These are phyloP conservation scores for Lophiostoma macrostomum DNA, from an alignment of 495 filamentous ascomycete genomes.

Conservation along the genomic window DNA sequence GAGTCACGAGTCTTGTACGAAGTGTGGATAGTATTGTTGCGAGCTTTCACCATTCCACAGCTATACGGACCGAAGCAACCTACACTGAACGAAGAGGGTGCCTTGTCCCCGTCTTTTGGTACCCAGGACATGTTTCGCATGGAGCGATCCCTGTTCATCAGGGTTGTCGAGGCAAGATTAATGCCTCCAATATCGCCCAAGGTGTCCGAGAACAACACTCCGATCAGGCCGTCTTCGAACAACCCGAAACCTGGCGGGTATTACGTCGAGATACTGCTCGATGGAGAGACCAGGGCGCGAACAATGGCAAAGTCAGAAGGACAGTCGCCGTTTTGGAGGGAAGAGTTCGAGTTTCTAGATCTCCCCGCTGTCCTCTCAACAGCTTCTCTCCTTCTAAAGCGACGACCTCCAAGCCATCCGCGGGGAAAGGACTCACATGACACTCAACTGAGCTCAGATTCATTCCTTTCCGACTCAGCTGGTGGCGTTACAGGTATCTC, in stretches of 20 bases:
- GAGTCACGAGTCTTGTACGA: conserved; percentile 89
- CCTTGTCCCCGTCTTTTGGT: conserved; percentile 28
- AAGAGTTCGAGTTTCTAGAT: conserved; percentile 84
- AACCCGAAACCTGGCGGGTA: conserved; percentile 45
- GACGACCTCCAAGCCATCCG: conserved; percentile 47
- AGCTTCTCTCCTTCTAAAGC: conserved; percentile 79
- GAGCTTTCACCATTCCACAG: conserved; percentile 91
- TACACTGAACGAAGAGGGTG: conserved; percentile 37
- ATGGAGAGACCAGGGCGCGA: conserved; percentile 81
- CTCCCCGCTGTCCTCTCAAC: conserved; percentile 76
- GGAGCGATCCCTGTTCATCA: conserved; percentile 57
- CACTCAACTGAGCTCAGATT: conserved; percentile 28
- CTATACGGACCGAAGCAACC: conserved; percentile 65
- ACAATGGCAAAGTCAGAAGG: conserved; percentile 81
- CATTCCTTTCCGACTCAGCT: conserved; percentile 34
- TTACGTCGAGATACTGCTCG: conserved; percentile 87
- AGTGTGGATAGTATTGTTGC: conserved; percentile 91
- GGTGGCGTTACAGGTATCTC: conserved; percentile 44
- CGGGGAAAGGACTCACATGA: conserved; percentile 15
- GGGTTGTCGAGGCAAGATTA: conserved; percentile 61
- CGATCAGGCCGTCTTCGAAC: conserved; percentile 18
- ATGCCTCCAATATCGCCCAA: conserved; percentile 37
- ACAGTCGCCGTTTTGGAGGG: conserved; percentile 88
- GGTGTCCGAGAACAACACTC: conserved; percentile 12
- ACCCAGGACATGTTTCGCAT: conserved; percentile 63